Conservation (phyloP, 2,329 filamentous ascomycete species). For the Paraconiothyrium sp. region DNA sequence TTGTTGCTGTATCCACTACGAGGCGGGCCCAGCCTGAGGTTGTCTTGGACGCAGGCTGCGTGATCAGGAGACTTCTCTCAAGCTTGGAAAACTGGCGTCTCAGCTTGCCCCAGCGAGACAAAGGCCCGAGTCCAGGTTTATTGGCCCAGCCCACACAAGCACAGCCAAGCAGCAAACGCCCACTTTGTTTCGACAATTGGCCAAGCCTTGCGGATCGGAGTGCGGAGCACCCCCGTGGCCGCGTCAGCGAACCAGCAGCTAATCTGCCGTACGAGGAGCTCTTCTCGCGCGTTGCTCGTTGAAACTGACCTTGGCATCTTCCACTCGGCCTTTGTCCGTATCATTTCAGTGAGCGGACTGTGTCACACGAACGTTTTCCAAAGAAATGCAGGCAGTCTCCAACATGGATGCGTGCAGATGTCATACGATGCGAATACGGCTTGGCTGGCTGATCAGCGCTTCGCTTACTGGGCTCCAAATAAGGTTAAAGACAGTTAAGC, state of each 20-base stretch:
- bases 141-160: conserved; percentile 45
- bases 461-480: conserved; percentile 42
- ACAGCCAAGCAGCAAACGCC: conserved; percentile 44
- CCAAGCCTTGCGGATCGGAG: conserved; percentile 37
- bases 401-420: conserved; percentile 9
- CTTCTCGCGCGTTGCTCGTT: not conserved
- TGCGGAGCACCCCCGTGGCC: conserved; percentile 40
- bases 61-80: conserved; percentile 12
- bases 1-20: conserved; percentile 16
- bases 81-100: conserved; percentile 30
- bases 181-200: conserved; percentile 40
- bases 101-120: conserved; percentile 44
- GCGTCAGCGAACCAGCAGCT: conserved; percentile 39
- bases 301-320: not conserved
- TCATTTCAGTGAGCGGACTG: too few relatives aligned
- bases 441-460: conserved; percentile 30
- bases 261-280: not conserved
- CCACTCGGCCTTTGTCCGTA: not conserved
- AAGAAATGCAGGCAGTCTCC: not conserved
- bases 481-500: conserved; percentile 51
- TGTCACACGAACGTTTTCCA: conserved; percentile 10
- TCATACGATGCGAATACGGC: conserved; percentile 26
- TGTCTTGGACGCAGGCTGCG: conserved; percentile 26
- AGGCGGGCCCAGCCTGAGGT: conserved; percentile 24
- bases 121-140: conserved; percentile 40